Evolutionary conservation across 2,329 filamentous ascomycete genomes (phyloP), one percentile per base, ranked within the genome.

Genomic region (Apiospora koreana): DNA sequence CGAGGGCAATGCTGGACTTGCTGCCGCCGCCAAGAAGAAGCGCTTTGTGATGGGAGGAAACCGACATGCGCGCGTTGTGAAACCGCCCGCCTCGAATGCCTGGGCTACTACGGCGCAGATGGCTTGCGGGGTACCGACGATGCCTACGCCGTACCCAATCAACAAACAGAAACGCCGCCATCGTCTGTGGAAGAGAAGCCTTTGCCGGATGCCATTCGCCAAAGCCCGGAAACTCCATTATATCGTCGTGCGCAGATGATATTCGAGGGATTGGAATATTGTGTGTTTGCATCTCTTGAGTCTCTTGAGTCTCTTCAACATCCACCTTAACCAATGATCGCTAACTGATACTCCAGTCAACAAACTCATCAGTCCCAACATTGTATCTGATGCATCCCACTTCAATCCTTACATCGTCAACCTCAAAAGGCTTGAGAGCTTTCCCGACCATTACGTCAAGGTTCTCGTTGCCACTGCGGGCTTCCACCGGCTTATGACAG

Each of bases 331-430:
- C 14, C 14, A 28, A 43, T 12, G 2, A 35, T 69, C 2, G 23
- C 62, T 67, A 66, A 69, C 18, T 14, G 23, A 21, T 21, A 12
- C 35, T 16, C 9, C 23, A 72, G 69, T 71, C 65, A 72, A 72
- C 64, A 68, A 72, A 12, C 68, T 71, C 41, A 68, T 72, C 31
- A 69, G 71, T 35, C 64, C 67, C 14, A 68, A 71, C 31, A 54
- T 72, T 16, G 43, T 72, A 3, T 71, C 46, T 4, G 65, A 71
- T 42, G 67, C 68, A 46, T 58, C 67, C 21, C 71, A 72, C 43
- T 72, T 71, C 43, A 72, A 71, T 31, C 69, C 71, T 1, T 72
- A 72, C 65, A 65, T 54, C 18, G 69, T 72, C 43, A 69, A 72
- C 38, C 10, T 72, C 10, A 23, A 68, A 16, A 64, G 67, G 21